Base-by-base conservation (phyloP, 179 eudicot genomes). In the Spinacia oleracea region DNA sequence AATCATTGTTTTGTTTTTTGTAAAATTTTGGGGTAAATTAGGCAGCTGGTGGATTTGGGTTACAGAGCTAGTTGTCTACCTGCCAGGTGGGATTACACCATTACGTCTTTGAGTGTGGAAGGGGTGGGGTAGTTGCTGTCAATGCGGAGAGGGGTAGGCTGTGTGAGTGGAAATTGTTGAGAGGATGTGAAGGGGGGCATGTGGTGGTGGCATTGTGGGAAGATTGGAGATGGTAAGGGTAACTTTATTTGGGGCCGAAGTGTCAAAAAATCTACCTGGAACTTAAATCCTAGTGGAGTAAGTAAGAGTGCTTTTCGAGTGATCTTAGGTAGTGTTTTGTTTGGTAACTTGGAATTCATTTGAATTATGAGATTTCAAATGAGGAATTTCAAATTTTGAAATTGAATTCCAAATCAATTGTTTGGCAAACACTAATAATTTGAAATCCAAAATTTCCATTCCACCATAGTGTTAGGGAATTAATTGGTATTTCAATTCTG, bases 121-220 rank as follows among this genome's bases (percentile, higher is more conserved):
- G 16, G 66, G 66, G 35, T 27, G 64, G n/a, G 15, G 14, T 58
- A 16, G 31, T 58, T 25, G 32, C 3, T 58, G 31, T 9, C 64
- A 58, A 25, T 23, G 31, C 4, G 64, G 29, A 25, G 31, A 25
- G 31, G 64, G 29, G 32, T 25, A 59, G 66, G 66, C 8, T 4
- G 20, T 27, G 16, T 3, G 14, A 27, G 60, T 56, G 8, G 60
- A 18, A 5, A 9, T 56, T 56, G 27, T 21, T 6, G 27, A n/a
- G 10, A n/a, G 1, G n/a, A 5, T 21, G 60, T 21, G 25, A n/a
- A 25, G 20, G 16, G 1, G 58, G 1, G 58, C 25, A 18, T 18
- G 23, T 25, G 66, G 34, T 60, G 66, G 66, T 60, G 8, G 66
- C 35, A 60, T 60, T 34, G 66, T 60, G 8, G 66, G 66, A 60